Base-by-base conservation (phyloP, 2,329 filamentous ascomycete species). In the Aspergillus ustus region DNA sequence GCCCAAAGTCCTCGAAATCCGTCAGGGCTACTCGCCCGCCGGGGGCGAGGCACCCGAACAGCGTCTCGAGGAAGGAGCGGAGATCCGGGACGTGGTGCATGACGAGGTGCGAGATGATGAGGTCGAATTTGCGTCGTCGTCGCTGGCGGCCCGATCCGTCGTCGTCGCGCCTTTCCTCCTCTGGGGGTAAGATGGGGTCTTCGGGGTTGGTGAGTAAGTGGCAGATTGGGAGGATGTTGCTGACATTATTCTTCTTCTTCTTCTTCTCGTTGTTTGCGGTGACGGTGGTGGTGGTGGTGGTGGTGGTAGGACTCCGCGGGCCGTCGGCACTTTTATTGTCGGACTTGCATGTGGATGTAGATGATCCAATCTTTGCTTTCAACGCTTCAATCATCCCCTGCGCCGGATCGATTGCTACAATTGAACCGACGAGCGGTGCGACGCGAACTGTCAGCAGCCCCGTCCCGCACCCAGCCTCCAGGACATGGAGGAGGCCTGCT, bases 381-480 rank as follows among this genome's bases (percentile, higher is more conserved):
- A 87, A 79, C 0, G 81, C 82, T 2, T 77, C 75, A 34, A 87
- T 82, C 85, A 87, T 87, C 55, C 83, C 84, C 17, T 78, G 69
- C 2, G 84, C 81, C 0, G 83, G 80, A 64, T 87, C 85, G 20
- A 87, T 77, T 46, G 84, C 84, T 2, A 84, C 78, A 5, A 87
- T 69, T 7, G 75, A 77, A 46, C 76, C 78, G 5, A 82, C 79
- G 34, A 80, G 72, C 0, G 84, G 83, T 0, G 84, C 80, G 2
- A 85, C 73, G 8, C 73, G 75, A 51, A 84, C 76, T 9, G 82
- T 83, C 25, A 87, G 78, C 0, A 86, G 78, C 8, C 84, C 84
- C 4, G 84, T 87, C 52, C 84, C 84, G 65, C 83, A 85, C 56
- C 84, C 84, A 19, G 87, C 80, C 71, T 87, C 85, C 2, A 87